Conservation (phyloP, 2,329 filamentous ascomycete genomes). For the Didymella pinodella region DNA sequence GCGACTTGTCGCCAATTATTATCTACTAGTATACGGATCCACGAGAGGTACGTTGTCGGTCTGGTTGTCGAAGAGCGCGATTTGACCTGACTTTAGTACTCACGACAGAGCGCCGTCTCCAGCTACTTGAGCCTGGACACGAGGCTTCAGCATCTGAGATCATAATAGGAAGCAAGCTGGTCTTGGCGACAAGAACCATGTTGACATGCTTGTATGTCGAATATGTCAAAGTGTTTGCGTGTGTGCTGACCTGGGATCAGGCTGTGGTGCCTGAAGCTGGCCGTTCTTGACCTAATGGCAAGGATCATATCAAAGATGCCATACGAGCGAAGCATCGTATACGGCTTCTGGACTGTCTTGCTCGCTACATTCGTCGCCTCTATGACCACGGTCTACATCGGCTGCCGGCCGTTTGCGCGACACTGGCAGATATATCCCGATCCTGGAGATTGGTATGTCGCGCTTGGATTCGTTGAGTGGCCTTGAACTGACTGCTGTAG, state of each 20-base stretch:
- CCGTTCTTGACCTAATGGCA: slow-evolving; percentile 28
- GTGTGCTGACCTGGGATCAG: slow-evolving; percentile 8
- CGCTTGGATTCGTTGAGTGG: no score
- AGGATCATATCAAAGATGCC: slow-evolving; percentile 30
- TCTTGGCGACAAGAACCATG: slow-evolving; percentile 26
- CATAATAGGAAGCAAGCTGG: slow-evolving; percentile 26
- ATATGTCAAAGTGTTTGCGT: background rate
- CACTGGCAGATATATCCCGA: slow-evolving; percentile 30
- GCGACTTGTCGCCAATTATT: slow-evolving; percentile 26
- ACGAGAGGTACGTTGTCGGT: slow-evolving; percentile 22
- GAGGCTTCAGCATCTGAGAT: slow-evolving; percentile 3
- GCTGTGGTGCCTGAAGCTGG: slow-evolving; percentile 30
- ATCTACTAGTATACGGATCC: slow-evolving; percentile 26
- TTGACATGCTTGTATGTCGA: slow-evolving; percentile 25
- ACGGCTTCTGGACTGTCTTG: slow-evolving; percentile 19
- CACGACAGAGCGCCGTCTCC: slow-evolving; percentile 12
- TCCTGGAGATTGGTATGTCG: slow-evolving; percentile 28
- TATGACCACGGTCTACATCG: slow-evolving; percentile 22
- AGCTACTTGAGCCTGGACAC: slow-evolving; percentile 17
- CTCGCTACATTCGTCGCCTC: slow-evolving; percentile 26
- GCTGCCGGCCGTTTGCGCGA: slow-evolving; percentile 23
- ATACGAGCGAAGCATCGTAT: slow-evolving; percentile 23
- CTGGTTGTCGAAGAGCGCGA: background rate
- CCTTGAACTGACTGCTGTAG: slow-evolving; percentile 15
- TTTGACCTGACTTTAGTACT: slow-evolving; percentile 18